Base-by-base conservation (phyloP, 805 yeast species). In the Maudiozyma pseudohumilis region DNA sequence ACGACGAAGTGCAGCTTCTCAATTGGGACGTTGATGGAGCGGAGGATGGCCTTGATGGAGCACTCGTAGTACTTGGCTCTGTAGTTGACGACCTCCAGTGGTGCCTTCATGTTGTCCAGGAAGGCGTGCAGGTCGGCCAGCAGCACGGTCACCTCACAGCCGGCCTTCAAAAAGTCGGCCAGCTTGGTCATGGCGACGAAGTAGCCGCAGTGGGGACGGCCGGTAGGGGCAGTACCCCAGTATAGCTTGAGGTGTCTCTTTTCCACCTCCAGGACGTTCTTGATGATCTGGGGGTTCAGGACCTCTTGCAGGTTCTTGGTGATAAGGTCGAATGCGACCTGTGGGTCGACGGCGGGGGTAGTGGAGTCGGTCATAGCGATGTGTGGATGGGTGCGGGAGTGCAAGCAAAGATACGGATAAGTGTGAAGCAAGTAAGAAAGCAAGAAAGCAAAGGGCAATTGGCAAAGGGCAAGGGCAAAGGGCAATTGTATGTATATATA, bases 141-240 rank as follows among this genome's bases (percentile, higher is more conserved):
- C 41, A 92, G 70, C 6, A 92, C 92, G 1, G 77, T 86, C 30
- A 92, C 94, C 56, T 86, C 92, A 67, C 95, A 86, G 10, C 97
- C 98, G 13, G 99, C 98, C 53, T 78, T 80, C 61, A 92, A 72
- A 60, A 89, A 86, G 60, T 92, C 88, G 2, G 97, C 97, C 50
- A 92, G 65, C 62, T 92, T 89, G 44, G 94, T 81, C 97, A 92
- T 89, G 37, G 97, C 92, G 27, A 92, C 98, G 56, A 92, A 86
- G 72, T 92, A 92, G 36, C 97, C 99, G 68, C 96, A 88, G 65
- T 92, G 99, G 32, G 97, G 96, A 64, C 76, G 84, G 37, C 99
- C 99, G 4, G 99, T 92, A 43, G 99, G 97, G 6, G 99, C 99
- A 16, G 97, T 88, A 49, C 99, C 99, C 97, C 96, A 92, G 75